Conservation (phyloP, 257 asterid genomes). For the Nicotiana paniculata region DNA sequence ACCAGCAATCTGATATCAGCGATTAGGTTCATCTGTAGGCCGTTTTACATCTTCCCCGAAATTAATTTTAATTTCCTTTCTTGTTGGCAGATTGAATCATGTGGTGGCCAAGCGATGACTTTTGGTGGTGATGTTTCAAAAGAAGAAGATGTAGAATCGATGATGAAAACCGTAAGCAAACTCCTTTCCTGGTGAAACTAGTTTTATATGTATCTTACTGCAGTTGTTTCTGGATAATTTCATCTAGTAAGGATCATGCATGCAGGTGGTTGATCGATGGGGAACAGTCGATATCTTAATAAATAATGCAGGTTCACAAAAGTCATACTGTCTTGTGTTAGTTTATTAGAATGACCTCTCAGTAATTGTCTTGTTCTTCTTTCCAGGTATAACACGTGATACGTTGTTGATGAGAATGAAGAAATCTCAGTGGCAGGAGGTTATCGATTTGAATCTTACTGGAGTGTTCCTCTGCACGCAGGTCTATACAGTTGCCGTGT, state of each 20-base stretch:
- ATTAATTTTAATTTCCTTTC: neutral
- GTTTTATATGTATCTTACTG: neutral
- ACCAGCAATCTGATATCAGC: neutral
- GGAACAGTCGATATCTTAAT: constrained; percentile 81
- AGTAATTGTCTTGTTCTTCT: neutral
- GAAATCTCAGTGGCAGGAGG: constrained; percentile 93
- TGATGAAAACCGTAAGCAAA: constrained; percentile 73
- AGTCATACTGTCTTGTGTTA: neutral
- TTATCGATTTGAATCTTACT: constrained; percentile 84
- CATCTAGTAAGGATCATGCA: constrained; percentile 14
- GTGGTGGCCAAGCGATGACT: constrained; percentile 83
- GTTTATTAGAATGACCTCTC: neutral
- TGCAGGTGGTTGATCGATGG: constrained; percentile 89
- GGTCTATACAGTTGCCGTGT: constrained; percentile 26
- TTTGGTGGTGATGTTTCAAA: constrained; percentile 96
- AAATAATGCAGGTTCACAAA: constrained; percentile 51
- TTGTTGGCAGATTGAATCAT: constrained; percentile 59
- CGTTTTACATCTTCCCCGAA: neutral
- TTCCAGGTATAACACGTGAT: constrained; percentile 86
- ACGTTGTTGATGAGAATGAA: constrained; percentile 97
- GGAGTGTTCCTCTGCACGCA: constrained; percentile 93
- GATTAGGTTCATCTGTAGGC: neutral
- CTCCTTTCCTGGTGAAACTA: neutral
- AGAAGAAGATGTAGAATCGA: constrained; percentile 85
- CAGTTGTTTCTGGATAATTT: constrained; percentile 12